Base-by-base conservation (phyloP, 208 protist species). In the Spongospora subterranea region DNA sequence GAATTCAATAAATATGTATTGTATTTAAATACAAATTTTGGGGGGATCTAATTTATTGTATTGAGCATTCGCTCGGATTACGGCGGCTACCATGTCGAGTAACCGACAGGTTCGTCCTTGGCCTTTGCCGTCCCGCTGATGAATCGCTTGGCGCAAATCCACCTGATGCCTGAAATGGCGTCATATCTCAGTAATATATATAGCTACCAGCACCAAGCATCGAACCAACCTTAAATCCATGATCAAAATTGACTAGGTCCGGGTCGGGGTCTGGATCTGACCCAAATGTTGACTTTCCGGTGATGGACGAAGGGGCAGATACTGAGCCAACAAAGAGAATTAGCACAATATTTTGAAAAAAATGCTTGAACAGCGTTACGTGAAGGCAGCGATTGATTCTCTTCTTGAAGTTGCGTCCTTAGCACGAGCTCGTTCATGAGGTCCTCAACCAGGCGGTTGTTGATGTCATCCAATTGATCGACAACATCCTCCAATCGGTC, bases 401-500 rank as follows among this genome's bases (percentile, higher is more conserved):
- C 71, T 43, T 82, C 71, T 43, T 82, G 71, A n/a, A 82, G 13
- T n/a, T 82, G 71, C 6, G 71, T 82, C 6, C 71, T 6, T 20
- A 82, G 71, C 17, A 82, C 71, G 13, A 82, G 71, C 71, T 82
- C 71, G n/a, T 82, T 82, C 71, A 82, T 82, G 71, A 82, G 71
- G n/a, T 82, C 71, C n/a, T 82, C 71, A n/a, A 82, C 71, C 6
- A 82, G 71, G 17, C 71, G 71, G 71, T 82, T 82, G n/a, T 82
- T 82, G n/a, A 82, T 82, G n/a, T 82, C 71, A n/a, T 82, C 71
- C 13, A 82, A n/a, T 43, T 82, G 71, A 43, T 82, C 71, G 71
- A 82, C 71, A 13, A 82, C 71, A n/a, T 82, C 71, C n/a, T 82
- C 35, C 71, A 82, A n/a, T n/a, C 71, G 6, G 17, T 82, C 71